These are phyloP conservation scores for Rhizoclosmatium sp. DNA, from an alignment of 192 early-diverging fungal genomes.

Conservation along the genomic window DNA sequence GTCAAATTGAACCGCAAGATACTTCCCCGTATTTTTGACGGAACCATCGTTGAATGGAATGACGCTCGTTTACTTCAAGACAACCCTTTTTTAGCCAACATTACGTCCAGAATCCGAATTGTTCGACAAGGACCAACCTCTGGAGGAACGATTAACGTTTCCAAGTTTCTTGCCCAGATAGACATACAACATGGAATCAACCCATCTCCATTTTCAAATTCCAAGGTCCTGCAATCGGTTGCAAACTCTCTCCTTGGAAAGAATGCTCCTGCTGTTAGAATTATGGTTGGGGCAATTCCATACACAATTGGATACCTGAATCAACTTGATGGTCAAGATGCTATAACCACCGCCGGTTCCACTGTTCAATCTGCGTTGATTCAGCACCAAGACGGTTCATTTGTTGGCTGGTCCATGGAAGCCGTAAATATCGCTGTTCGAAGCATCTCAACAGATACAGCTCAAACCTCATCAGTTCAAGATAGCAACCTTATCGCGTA, in stretches of 20 bases:
- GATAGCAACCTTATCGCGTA: background rate
- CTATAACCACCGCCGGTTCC: background rate
- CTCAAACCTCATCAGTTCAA: background rate
- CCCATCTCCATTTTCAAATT: background rate
- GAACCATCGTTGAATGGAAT: slow-evolving; percentile 1
- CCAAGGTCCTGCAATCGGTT: background rate
- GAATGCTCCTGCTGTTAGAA: background rate
- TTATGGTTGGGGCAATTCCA: background rate
- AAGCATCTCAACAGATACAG: background rate
- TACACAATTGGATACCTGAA: background rate
- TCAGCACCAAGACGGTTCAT: background rate
- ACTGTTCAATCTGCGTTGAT: background rate
- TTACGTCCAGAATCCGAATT: background rate
- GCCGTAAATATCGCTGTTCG: background rate
- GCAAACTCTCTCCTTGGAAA: background rate
- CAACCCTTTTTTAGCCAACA: slow-evolving; percentile 1
- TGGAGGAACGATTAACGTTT: background rate
- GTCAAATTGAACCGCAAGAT: background rate
- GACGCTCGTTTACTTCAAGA: background rate
- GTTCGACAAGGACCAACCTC: background rate
- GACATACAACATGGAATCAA: background rate
- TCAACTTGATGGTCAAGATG: background rate
- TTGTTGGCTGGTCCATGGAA: background rate
- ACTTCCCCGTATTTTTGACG: slow-evolving; percentile 8
- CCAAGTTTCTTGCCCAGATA: background rate